These are phyloP conservation scores for Tulasnella sp. DNA, from an alignment of 768 basidiomycete species.

Conservation along the genomic window DNA sequence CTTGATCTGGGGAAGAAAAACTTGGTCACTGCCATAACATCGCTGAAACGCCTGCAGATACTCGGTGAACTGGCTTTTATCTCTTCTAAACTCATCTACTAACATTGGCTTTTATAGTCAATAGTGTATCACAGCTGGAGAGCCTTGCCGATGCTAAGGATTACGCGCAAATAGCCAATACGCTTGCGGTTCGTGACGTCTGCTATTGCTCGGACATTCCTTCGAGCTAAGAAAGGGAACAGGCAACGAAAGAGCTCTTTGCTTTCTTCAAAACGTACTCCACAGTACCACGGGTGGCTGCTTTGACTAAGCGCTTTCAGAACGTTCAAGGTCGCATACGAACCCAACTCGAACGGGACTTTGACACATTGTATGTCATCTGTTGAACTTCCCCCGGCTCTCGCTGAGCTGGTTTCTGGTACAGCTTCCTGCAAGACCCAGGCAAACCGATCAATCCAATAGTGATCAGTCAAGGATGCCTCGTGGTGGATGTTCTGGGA, in stretches of 20 bases:
- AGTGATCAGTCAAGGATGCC: conserved; percentile 69
- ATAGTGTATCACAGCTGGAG: conserved; percentile 70
- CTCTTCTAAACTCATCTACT: not conserved
- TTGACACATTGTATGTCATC: conserved; percentile 78
- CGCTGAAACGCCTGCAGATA: conserved; percentile 85
- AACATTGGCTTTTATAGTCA: conserved; percentile 40
- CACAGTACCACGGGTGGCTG: conserved; percentile 62
- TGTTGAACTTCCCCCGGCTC: not conserved
- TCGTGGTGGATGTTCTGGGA: conserved; percentile 83
- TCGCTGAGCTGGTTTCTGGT: not conserved
- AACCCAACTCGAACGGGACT: conserved; percentile 73
- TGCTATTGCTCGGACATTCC: not conserved
- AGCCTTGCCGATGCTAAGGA: conserved; percentile 63
- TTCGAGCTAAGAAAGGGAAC: not conserved
- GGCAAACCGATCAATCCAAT: conserved; percentile 48
- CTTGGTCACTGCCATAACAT: conserved; percentile 78
- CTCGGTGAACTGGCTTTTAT: conserved; percentile 46
- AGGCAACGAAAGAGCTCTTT: conserved; percentile 86
- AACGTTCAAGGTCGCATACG: conserved; percentile 76
- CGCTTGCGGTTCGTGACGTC: conserved; percentile 50
- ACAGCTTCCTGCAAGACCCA: conserved; percentile 70
- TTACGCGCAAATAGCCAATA: conserved; percentile 76
- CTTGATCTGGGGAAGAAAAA: conserved; percentile 48
- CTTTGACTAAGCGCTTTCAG: conserved; percentile 68
- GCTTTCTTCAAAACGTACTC: conserved; percentile 68